phyloP scores from a whole-genome alignment of 2,329 filamentous ascomycete genomes.

The Geosmithia flava region DNA sequence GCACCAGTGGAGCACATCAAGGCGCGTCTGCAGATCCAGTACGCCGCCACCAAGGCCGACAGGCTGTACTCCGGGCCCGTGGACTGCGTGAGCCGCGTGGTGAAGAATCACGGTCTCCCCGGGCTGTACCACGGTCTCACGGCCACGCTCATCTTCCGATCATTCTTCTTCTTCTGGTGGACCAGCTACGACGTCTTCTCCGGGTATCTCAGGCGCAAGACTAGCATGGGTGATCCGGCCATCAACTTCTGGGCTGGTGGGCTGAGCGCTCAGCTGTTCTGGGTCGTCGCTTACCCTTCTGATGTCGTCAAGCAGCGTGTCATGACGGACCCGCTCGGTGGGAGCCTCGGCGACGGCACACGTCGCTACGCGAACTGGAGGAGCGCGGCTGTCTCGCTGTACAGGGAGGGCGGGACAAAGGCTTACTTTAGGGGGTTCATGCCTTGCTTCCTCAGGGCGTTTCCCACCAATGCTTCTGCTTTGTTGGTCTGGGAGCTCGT shows the following conservation, averaged over 20 bases:
- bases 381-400: conserved; percentile 68
- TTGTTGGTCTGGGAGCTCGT: conserved; percentile 87
- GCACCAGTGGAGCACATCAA: conserved; percentile 94
- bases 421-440: conserved; percentile 92
- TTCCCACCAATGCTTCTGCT: conserved; percentile 91
- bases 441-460: conserved; percentile 86
- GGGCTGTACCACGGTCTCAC: conserved; percentile 79
- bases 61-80: conserved; percentile 77
- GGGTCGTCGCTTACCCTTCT: conserved; percentile 81
- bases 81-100: conserved; percentile 66
- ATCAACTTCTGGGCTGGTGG: conserved; percentile 98
- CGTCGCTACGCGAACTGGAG: conserved; percentile 64
- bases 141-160: conserved; percentile 78
- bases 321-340: conserved; percentile 87
- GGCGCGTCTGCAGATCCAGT: conserved; percentile 87
- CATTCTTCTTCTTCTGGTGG: conserved; percentile 99
- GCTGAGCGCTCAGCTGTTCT: conserved; percentile 85
- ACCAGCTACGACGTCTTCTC: conserved; percentile 83
- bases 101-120: conserved; percentile 56
- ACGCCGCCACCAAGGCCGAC: conserved; percentile 64
- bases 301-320: conserved; percentile 94
- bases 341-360: conserved; percentile 51
- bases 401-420: conserved; percentile 58
- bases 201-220: conserved; percentile 51
- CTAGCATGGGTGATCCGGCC: conserved; percentile 59